Evolutionary conservation across 257 asterid species (phyloP).

Genomic region (Asclepias syriaca): DNA sequence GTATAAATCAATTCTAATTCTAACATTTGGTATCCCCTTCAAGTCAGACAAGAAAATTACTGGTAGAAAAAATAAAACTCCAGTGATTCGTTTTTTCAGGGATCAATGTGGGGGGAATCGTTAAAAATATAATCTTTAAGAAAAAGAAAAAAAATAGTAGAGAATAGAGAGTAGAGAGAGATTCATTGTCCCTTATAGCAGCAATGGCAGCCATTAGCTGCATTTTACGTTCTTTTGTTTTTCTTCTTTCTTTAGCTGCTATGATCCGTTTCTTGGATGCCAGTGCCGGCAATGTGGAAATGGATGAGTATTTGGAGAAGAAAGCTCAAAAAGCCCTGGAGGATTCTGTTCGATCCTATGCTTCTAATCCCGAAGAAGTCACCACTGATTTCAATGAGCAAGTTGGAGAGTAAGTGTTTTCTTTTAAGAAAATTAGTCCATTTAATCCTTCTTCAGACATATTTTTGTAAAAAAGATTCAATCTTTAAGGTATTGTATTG

Average conservation of each 20-base stretch:
- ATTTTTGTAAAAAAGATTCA: too few species aligned
- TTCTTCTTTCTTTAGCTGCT: constrained; percentile 7
- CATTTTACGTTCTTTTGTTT: constrained; percentile 5
- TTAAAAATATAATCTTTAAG: too few species aligned
- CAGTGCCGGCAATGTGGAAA: constrained; percentile 25
- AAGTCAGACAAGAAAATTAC: not conserved
- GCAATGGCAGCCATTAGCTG: constrained; percentile 4
- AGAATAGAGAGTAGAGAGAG: not conserved
- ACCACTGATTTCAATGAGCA: constrained; percentile 42
- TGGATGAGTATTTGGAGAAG: constrained; percentile 44
- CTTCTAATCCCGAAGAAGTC: constrained; percentile 52
- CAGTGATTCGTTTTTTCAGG: not conserved
- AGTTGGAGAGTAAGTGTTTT: constrained; percentile 51
- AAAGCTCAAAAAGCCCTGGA: constrained; percentile 39
- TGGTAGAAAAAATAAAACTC: not conserved
- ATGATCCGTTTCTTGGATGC: constrained; percentile 31
- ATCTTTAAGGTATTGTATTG: too few species aligned
- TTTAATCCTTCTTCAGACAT: too few species aligned
- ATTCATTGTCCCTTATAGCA: not conserved
- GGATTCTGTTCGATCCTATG: constrained; percentile 42
- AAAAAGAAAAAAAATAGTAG: not conserved
- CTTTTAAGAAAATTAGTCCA: too few species aligned
- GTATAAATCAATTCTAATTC: not conserved
- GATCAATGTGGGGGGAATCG: not conserved
- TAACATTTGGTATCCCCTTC: constrained; percentile 5